Evolutionary conservation across 2,329 filamentous ascomycete genomes (phyloP).

Genomic region (Neopestalotiopsis sp.): DNA sequence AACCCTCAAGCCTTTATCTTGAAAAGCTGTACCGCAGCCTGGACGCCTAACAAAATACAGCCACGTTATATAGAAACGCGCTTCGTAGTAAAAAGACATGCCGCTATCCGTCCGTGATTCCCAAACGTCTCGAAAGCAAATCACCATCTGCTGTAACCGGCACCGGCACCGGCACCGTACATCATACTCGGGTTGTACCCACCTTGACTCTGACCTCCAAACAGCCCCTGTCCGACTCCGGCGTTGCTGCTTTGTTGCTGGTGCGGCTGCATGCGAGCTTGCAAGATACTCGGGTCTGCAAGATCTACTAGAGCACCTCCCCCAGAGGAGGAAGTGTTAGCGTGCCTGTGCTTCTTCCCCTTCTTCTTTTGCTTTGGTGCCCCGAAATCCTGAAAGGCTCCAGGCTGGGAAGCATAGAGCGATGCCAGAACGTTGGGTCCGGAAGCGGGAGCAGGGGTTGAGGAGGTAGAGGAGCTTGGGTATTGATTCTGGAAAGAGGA

Average conservation of each 20-base stretch:
- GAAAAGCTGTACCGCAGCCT: constrained; percentile 32
- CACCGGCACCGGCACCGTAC: constrained; percentile 65
- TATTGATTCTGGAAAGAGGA: constrained; percentile 90
- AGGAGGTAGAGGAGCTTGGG: constrained; percentile 76
- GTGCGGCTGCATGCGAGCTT: constrained; percentile 95
- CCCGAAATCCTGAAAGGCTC: constrained; percentile 86
- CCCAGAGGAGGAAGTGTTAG: constrained; percentile 99
- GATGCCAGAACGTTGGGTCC: constrained; percentile 88
- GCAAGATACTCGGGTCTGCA: constrained; percentile 99
- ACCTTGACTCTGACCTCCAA: constrained; percentile 89
- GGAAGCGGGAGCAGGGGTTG: constrained; percentile 87
- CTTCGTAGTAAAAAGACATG: constrained; percentile 28
- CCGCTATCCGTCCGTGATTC: constrained; percentile 23
- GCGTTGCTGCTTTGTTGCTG: constrained; percentile 75
- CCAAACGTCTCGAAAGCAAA: constrained; percentile 22
- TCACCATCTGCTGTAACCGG: constrained; percentile 73
- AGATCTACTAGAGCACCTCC: constrained; percentile 99
- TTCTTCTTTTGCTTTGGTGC: constrained; percentile 98
- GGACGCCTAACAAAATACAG: constrained; percentile 33
- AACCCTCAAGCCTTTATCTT: constrained; percentile 32
- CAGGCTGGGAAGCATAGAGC: constrained; percentile 87
- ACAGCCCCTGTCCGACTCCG: constrained; percentile 87
- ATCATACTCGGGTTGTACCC: constrained; percentile 90
- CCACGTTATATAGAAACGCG: constrained; percentile 31
- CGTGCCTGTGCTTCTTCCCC: constrained; percentile 99